Percentiles rank a stretch among this genome's conserved stretches.
These are phyloP conservation scores for Cutaneotrichosporon dermatis DNA, from an alignment of 1,284 basidiomycete species.

Conservation along the genomic window DNA sequence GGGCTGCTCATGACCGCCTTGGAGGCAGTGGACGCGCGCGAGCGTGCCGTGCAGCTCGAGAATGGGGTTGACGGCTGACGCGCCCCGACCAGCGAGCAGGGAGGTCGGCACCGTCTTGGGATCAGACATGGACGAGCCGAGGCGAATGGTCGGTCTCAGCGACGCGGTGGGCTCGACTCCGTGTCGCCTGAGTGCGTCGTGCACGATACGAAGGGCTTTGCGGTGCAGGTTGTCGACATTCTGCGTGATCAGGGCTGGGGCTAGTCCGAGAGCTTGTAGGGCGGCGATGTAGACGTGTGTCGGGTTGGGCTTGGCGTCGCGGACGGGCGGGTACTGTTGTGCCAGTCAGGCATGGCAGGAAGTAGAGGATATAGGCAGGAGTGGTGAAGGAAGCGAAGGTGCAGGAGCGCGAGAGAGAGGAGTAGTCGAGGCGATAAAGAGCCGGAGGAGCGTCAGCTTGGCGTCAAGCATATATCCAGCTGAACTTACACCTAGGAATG, in stretches of 20 bases:
- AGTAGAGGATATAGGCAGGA: no score
- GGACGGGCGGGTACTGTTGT: conserved; percentile 64
- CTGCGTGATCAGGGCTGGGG: conserved; percentile 74
- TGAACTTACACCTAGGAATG: conserved; percentile 54
- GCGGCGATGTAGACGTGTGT: conserved; percentile 81
- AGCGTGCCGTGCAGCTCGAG: conserved; percentile 86
- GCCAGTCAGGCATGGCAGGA: no score
- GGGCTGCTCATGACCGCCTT: conserved; percentile 61
- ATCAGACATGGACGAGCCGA: neutral
- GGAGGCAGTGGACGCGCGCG: conserved; percentile 70
- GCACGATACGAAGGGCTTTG: conserved; percentile 57
- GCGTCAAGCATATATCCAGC: neutral
- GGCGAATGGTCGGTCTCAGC: neutral
- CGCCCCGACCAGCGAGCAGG: neutral
- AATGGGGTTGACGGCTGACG: conserved; percentile 46
- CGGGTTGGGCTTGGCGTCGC: conserved; percentile 73
- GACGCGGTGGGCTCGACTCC: neutral
- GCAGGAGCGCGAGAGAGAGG: neutral
- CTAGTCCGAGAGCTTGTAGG: conserved; percentile 63
- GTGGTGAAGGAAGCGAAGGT: no score
- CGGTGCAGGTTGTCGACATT: conserved; percentile 86
- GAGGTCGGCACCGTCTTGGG: neutral
- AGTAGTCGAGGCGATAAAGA: neutral
- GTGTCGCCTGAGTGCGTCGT: neutral
- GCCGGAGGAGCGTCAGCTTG: neutral